phyloP scores from a whole-genome alignment of 1,284 basidiomycete genomes.

The Somion occarium region DNA sequence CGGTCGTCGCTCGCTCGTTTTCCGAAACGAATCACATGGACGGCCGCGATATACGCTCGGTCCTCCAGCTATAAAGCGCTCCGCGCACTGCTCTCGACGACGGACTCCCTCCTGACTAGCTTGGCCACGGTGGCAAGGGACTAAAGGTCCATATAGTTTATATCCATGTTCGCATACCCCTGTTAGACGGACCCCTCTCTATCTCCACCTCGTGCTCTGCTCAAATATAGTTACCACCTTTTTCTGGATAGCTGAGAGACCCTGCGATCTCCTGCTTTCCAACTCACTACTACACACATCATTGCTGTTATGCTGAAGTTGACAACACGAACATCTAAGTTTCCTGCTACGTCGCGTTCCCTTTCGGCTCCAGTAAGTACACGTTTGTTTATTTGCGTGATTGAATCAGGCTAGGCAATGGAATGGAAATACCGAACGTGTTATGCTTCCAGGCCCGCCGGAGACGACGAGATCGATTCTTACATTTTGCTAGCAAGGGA shows the following conservation, averaged over 20 bases:
- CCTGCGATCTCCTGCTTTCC: not conserved
- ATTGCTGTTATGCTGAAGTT: constrained; percentile 14
- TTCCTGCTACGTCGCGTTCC: constrained; percentile 8
- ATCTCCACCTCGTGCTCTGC: not conserved
- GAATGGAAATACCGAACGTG: no score
- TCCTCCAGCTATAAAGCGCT: not conserved
- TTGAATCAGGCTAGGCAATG: no score
- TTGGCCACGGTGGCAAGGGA: no score
- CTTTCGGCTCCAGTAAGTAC: constrained; percentile 13
- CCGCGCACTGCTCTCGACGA: no score
- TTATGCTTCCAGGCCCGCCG: no score
- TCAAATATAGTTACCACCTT: not conserved
- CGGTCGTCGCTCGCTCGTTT: not conserved
- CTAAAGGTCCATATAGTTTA: no score
- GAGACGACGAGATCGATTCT: not conserved
- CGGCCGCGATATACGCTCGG: not conserved
- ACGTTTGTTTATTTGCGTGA: not conserved
- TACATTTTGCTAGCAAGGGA: not conserved
- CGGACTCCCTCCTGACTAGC: no score
- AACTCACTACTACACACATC: not conserved
- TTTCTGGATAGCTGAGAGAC: not conserved
- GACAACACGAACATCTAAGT: constrained; percentile 8
- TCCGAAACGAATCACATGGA: not conserved
- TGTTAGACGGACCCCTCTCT: no score
- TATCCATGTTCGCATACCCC: no score